Percentiles rank a stretch among this genome's conserved stretches.
Conservation (phyloP, 177 flowering plant genomes). For the Tripterygium wilfordii region DNA sequence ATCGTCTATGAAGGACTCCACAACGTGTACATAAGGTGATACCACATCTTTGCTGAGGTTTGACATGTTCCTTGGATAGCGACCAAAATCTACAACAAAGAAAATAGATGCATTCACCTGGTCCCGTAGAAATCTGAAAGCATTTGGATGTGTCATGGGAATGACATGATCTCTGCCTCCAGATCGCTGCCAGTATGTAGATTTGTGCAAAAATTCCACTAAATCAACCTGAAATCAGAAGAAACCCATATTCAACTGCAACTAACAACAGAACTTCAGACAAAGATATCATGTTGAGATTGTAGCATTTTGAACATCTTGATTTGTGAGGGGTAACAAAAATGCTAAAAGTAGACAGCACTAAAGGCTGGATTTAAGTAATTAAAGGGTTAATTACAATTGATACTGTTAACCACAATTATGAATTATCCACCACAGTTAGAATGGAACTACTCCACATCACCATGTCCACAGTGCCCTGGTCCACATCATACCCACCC, state of each 20-base stretch:
- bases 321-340: too few relatives aligned
- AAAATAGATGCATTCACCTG: constrained; percentile 85
- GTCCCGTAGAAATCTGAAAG: constrained; percentile 82
- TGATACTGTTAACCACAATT: too few relatives aligned
- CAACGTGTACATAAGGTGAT: constrained; percentile 91
- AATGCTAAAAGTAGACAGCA: too few relatives aligned
- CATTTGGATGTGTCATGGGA: constrained; percentile 97
- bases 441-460: too few relatives aligned
- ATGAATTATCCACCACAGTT: too few relatives aligned
- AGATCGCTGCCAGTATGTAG: constrained; percentile 77
- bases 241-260: constrained; percentile 5
- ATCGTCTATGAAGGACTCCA: constrained; percentile 69
- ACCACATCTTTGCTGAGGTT: constrained; percentile 87
- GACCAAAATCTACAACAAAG: constrained; percentile 92
- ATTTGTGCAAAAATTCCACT: constrained; percentile 53
- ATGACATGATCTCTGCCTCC: constrained; percentile 93
- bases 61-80: constrained; percentile 60
- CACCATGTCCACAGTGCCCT: too few relatives aligned
- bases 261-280: background rate
- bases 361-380: too few relatives aligned
- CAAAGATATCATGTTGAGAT: too few relatives aligned
- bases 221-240: constrained; percentile 59
- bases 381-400: too few relatives aligned
- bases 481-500: too few relatives aligned
- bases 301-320: too few relatives aligned